Percentiles rank a stretch among this genome's conserved stretches.
These are phyloP conservation scores for Coemansia sp. DNA, from an alignment of 192 early-diverging fungal genomes.

Conservation along the genomic window DNA sequence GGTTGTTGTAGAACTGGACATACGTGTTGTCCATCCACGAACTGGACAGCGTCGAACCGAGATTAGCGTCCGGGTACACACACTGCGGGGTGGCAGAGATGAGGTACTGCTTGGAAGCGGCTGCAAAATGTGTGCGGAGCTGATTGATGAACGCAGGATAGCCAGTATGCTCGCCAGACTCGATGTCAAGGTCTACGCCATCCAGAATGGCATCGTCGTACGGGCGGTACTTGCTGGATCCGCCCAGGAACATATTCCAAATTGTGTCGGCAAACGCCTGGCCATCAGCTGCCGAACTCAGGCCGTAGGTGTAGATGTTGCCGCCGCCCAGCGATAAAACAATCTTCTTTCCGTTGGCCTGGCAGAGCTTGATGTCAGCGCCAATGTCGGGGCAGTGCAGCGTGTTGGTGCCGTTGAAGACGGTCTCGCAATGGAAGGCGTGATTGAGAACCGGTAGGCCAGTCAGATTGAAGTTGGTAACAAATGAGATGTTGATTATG, in stretches of 20 bases:
- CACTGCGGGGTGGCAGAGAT: constrained; percentile 75
- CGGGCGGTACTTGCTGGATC: constrained; percentile 59
- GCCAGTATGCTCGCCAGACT: constrained; percentile 60
- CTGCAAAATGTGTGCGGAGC: constrained; percentile 55
- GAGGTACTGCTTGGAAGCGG: constrained; percentile 55
- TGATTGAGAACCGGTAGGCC: constrained; percentile 67
- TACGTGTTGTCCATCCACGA: constrained; percentile 67
- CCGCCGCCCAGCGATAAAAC: constrained; percentile 73
- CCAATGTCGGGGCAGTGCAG: constrained; percentile 70
- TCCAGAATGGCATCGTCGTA: constrained; percentile 72
- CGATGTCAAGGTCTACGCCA: constrained; percentile 72
- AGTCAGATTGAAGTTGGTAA: constrained; percentile 63
- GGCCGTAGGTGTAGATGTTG: constrained; percentile 62
- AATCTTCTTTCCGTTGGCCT: constrained; percentile 70
- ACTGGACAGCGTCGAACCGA: constrained; percentile 56
- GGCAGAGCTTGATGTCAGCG: constrained; percentile 69
- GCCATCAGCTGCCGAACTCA: constrained; percentile 57
- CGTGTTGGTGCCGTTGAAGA: constrained; percentile 58
- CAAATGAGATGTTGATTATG: constrained; percentile 61
- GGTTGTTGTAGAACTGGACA: constrained; percentile 85
- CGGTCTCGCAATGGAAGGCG: constrained; percentile 63
- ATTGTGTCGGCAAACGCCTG: constrained; percentile 65
- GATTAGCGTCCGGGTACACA: constrained; percentile 66
- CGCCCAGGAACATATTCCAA: constrained; percentile 76
- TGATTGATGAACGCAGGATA: constrained; percentile 60